phyloP scores from a whole-genome alignment of 768 basidiomycete genomes.

The Cubamyces sp. region DNA sequence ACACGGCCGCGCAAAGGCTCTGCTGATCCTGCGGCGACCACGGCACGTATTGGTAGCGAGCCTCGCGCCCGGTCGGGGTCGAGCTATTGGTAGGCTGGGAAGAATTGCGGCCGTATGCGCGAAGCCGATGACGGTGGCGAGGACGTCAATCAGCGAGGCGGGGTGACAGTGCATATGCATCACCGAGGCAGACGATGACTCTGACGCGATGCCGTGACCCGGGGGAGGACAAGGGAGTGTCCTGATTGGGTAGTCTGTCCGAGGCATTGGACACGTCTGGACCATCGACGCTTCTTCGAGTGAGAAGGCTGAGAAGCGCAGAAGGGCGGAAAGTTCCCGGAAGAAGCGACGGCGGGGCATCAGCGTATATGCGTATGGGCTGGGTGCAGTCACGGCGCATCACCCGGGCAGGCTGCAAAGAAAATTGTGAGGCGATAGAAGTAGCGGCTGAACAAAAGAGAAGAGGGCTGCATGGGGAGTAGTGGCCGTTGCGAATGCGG shows the following conservation, averaged over 20 bases:
- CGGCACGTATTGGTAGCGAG: no score
- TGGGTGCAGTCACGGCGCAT: constrained; percentile 1
- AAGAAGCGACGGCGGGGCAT: not conserved
- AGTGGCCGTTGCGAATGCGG: no score
- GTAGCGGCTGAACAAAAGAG: constrained; percentile 15
- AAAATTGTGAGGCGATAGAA: not conserved
- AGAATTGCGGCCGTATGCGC: no score
- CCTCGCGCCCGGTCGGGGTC: no score
- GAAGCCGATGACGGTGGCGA: no score
- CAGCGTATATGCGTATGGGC: not conserved
- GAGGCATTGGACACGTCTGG: not conserved
- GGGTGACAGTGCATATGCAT: no score
- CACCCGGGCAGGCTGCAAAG: no score
- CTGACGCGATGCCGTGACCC: not conserved
- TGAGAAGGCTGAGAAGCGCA: not conserved
- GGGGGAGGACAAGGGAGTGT: not conserved
- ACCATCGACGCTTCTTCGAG: not conserved
- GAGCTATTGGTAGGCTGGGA: no score
- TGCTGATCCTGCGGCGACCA: no score
- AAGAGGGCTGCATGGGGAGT: not conserved
- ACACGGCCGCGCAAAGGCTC: no score
- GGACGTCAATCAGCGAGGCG: no score
- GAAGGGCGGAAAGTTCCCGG: constrained; percentile 1
- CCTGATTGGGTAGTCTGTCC: not conserved
- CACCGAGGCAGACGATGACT: no score